A percentile compares a stretch with the other conserved stretches of the same genome.
Conservation (phyloP, 306 rosid species). For the Sicyos baderoa region DNA sequence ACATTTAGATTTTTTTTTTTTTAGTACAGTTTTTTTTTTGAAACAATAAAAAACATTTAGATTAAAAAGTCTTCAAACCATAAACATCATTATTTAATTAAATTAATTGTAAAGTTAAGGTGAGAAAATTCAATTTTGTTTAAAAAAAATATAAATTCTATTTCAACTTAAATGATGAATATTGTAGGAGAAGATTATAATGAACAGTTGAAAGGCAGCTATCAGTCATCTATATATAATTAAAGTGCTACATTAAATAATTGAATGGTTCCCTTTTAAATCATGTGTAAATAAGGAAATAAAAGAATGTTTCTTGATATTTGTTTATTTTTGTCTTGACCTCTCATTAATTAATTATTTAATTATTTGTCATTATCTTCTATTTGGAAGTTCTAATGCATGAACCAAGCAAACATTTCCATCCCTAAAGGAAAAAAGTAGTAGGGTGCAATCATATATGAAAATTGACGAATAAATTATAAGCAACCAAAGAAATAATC, state of each 20-base stretch:
- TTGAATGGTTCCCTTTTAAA: not conserved
- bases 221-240: not conserved
- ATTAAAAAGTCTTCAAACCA: not conserved
- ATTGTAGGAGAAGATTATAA: not conserved
- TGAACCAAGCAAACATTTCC: not conserved
- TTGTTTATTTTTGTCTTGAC: conserved; percentile 4
- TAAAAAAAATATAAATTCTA: too few species aligned
- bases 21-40: too few species aligned
- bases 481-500: not conserved
- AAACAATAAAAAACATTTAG: not conserved
- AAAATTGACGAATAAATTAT: not conserved
- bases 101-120: not conserved
- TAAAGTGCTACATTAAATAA: not conserved
- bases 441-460: not conserved
- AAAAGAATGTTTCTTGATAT: conserved; percentile 1
- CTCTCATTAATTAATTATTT: not conserved
- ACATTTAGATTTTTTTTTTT: not conserved
- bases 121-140: not conserved
- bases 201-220: not conserved
- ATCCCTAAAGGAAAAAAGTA: not conserved
- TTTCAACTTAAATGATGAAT: not conserved
- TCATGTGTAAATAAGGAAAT: not conserved
- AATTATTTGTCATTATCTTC: conserved; percentile 4
- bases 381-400: conserved; percentile 5
- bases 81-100: not conserved